A percentile compares a stretch with the other conserved stretches of the same genome.
Evolutionary conservation across 2,329 filamentous ascomycete species (phyloP).

Genomic region (Leptographium flavum): DNA sequence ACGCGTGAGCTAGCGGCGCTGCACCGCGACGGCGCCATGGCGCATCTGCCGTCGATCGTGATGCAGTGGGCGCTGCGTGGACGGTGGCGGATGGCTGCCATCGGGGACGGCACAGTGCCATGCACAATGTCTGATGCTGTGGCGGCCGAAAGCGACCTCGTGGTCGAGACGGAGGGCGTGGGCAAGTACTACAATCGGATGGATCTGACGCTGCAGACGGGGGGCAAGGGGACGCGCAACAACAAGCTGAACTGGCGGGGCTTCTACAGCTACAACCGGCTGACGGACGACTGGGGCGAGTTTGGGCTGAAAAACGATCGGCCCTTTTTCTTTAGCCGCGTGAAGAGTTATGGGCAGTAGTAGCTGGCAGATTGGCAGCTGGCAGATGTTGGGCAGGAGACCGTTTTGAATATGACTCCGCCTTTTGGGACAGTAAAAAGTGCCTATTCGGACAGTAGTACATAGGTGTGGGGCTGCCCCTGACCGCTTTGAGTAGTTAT

Average conservation of each 20-base stretch:
- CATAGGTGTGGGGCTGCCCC: too few relatives aligned
- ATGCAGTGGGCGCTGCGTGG: slow-evolving; percentile 56
- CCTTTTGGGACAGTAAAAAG: too few relatives aligned
- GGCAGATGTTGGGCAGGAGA: too few relatives aligned
- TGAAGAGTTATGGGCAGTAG: slow-evolving; percentile 36
- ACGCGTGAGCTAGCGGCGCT: slow-evolving; percentile 52
- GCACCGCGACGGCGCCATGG: slow-evolving; percentile 23
- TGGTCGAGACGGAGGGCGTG: slow-evolving; percentile 77
- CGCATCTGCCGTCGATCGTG: slow-evolving; percentile 31
- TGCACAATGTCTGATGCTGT: slow-evolving; percentile 13
- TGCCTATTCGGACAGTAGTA: too few relatives aligned
- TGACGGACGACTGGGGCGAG: slow-evolving; percentile 83
- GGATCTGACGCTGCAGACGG: slow-evolving; percentile 56
- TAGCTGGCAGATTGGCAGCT: background rate
- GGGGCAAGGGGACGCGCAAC: slow-evolving; percentile 52
- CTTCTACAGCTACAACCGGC: slow-evolving; percentile 79
- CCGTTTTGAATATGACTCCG: too few relatives aligned
- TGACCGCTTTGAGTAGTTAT: too few relatives aligned
- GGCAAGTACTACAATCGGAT: slow-evolving; percentile 77
- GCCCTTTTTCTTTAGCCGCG: slow-evolving; percentile 53
- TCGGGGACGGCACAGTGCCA: slow-evolving; percentile 2
- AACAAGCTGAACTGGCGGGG: slow-evolving; percentile 82
- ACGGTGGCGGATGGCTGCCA: slow-evolving; percentile 32
- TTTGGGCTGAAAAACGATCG: slow-evolving; percentile 54
- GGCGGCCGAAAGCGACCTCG: slow-evolving; percentile 51